Evolutionary conservation across 352 stramenopile genomes (phyloP).

Genomic region (Phytopythium montanum): DNA sequence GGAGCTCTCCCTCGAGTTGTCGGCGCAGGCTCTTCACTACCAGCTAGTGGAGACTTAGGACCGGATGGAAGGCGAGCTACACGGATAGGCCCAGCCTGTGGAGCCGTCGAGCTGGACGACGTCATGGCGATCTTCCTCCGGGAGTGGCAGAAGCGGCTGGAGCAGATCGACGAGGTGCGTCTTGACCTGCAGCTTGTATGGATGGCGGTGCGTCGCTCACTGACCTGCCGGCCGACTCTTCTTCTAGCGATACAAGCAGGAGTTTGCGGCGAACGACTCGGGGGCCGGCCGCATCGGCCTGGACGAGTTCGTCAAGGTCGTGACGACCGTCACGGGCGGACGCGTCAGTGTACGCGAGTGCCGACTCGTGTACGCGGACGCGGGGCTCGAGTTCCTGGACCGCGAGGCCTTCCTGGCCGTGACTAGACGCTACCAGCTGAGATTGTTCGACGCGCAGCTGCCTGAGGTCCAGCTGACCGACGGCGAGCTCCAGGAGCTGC

Average conservation of each 20-base stretch:
- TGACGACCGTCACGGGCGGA: conserved; percentile 51
- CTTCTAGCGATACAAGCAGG: conserved; percentile 43
- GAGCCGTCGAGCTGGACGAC: conserved; percentile 49
- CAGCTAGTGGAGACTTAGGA: background rate
- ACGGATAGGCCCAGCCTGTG: background rate
- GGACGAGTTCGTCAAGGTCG: conserved; percentile 72
- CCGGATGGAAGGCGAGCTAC: background rate
- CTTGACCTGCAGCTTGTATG: background rate
- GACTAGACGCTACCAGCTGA: conserved; percentile 53
- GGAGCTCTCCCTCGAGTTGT: conserved; percentile 18
- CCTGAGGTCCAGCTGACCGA: conserved; percentile 49
- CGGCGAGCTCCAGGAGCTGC: conserved; percentile 43
- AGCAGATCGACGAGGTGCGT: conserved; percentile 53
- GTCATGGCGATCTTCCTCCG: conserved; percentile 55
- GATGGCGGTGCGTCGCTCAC: background rate
- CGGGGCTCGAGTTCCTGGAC: conserved; percentile 55
- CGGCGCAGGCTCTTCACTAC: too few relatives aligned
- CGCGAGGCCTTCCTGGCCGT: conserved; percentile 52
- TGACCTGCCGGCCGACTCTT: background rate
- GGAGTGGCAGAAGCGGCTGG: conserved; percentile 39
- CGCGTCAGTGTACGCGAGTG: conserved; percentile 48
- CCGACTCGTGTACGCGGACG: conserved; percentile 61
- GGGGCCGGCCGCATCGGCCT: conserved; percentile 51
- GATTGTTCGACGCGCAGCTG: conserved; percentile 44
- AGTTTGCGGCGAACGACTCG: conserved; percentile 37